phyloP scores from a whole-genome alignment of 108 stramenopile species.

The Cyclotella cryptica region DNA sequence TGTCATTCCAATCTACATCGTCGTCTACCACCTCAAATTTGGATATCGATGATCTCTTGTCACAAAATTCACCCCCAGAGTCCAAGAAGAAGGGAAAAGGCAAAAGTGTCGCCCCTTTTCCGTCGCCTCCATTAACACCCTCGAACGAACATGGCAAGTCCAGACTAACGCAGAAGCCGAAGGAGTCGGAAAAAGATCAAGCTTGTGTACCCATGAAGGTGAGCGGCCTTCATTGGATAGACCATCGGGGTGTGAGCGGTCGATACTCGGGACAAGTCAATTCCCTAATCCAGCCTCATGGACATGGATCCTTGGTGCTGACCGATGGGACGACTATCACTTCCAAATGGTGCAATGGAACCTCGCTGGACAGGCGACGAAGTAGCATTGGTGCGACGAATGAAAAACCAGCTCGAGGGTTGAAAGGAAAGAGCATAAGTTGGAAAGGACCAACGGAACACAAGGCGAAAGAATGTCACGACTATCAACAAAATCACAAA shows the following conservation, averaged over 20 bases:
- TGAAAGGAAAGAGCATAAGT: not conserved
- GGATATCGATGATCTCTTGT: not conserved
- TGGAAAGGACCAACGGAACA: not conserved
- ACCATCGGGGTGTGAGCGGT: constrained; percentile 4
- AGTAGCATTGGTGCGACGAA: not conserved
- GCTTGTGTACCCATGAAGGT: not conserved
- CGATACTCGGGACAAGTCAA: constrained; percentile 21
- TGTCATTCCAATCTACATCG: not conserved
- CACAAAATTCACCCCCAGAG: not conserved
- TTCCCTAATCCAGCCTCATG: constrained; percentile 23
- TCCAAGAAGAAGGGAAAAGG: not conserved
- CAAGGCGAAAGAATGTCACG: not conserved
- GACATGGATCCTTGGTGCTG: not conserved
- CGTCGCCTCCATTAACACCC: not conserved
- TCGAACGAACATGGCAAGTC: not conserved
- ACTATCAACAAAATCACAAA: not conserved
- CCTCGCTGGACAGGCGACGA: not conserved
- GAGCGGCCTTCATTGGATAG: constrained; percentile 9
- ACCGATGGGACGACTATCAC: constrained; percentile 8
- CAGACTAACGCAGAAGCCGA: not conserved
- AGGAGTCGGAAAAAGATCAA: not conserved
- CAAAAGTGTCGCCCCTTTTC: not conserved
- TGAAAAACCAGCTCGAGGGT: not conserved
- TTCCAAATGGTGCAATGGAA: constrained; percentile 22
- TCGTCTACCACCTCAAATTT: not conserved